Evolutionary conservation across 257 asterid species (phyloP).

Genomic region (Solanum tarijense): DNA sequence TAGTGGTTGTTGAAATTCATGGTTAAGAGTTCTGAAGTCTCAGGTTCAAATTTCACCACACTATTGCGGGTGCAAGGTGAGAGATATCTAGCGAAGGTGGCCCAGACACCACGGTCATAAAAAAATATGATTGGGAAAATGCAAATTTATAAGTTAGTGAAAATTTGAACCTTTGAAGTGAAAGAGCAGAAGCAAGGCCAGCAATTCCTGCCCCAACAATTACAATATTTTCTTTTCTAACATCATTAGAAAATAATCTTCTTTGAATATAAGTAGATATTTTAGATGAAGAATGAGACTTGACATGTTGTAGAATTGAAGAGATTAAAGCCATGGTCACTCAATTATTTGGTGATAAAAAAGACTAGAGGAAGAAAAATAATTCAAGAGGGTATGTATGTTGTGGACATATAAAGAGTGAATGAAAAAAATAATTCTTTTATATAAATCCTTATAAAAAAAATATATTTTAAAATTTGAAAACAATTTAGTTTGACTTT

Average conservation of each 20-base stretch:
- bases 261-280: not conserved
- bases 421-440: too few relatives aligned
- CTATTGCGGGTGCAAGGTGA: not conserved
- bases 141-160: not conserved
- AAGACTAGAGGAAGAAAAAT: not conserved
- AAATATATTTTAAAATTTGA: not conserved
- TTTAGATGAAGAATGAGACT: not conserved
- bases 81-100: too few relatives aligned
- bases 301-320: not conserved
- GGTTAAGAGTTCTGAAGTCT: accelerated
- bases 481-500: not conserved
- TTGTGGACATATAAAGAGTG: not conserved
- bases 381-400: not conserved
- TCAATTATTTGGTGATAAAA: not conserved
- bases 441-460: not conserved
- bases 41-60: not conserved
- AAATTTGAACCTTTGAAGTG: slow-evolving; percentile 44
- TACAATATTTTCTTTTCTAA: slow-evolving; percentile 44
- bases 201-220: slow-evolving; percentile 91
- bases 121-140: too few relatives aligned
- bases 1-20: not conserved
- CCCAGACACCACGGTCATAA: not conserved
- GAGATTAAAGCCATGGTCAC: slow-evolving; percentile 11
- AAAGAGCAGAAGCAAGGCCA: slow-evolving; percentile 81
- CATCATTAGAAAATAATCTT: not conserved